phyloP scores from a whole-genome alignment of 352 stramenopile species.

The Phytophthora chlamydospora region DNA sequence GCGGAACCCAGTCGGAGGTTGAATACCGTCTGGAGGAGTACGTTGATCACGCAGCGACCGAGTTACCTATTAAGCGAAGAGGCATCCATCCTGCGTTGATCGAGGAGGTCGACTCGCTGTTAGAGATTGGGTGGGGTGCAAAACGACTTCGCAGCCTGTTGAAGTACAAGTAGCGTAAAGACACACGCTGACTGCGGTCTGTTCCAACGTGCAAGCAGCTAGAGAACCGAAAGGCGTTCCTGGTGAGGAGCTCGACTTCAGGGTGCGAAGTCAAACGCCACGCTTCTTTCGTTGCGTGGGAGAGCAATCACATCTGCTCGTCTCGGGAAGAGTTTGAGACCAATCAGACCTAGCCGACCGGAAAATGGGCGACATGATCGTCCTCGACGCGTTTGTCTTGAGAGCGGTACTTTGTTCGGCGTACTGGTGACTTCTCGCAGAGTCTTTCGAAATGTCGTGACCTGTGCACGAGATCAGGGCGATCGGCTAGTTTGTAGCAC shows the following conservation, averaged over 20 bases:
- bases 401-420: no score
- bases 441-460: no score
- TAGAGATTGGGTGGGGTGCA: not conserved
- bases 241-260: not conserved
- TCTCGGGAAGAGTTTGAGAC: no score
- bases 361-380: no score
- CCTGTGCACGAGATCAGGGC: no score
- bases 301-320: no score
- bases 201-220: no score
- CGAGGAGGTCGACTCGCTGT: not conserved
- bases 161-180: conserved; percentile 1
- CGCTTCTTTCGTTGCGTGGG: conserved; percentile 1
- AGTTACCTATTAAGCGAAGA: not conserved
- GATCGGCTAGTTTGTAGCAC: not conserved
- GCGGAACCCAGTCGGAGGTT: not conserved
- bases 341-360: no score
- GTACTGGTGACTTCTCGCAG: no score
- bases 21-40: conserved; percentile 1
- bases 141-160: not conserved
- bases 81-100: not conserved
- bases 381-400: no score
- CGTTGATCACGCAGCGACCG: not conserved
- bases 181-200: not conserved
- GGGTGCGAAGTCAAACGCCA: conserved; percentile 3
- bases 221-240: not conserved